Percentiles rank a stretch among this genome's conserved stretches.
phyloP scores from a whole-genome alignment of 495 filamentous ascomycete species.

The Aspergillus asperescens region DNA sequence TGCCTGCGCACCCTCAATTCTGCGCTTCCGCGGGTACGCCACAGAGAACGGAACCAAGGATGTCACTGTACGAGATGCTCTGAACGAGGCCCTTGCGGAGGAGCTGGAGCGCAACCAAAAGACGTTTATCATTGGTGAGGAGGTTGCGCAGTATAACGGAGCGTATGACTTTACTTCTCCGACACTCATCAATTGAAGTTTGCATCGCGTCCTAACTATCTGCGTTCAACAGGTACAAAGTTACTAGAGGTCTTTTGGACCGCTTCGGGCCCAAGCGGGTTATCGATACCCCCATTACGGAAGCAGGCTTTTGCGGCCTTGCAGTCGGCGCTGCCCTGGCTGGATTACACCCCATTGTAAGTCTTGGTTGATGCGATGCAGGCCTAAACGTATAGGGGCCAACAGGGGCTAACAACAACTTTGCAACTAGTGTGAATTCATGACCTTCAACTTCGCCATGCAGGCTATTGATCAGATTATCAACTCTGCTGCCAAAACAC shows the following conservation, averaged over 20 bases:
- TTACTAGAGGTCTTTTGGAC: conserved; percentile 93
- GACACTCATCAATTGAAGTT: conserved; percentile 11
- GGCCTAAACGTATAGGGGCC: neutral
- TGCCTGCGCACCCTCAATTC: conserved; percentile 42
- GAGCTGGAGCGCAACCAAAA: conserved; percentile 91
- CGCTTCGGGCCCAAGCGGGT: conserved; percentile 96
- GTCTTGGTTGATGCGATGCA: conserved; percentile 27
- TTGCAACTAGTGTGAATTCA: conserved; percentile 87
- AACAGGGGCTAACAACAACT: conserved; percentile 2
- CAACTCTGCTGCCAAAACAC: conserved; percentile 98
- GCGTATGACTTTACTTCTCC: conserved; percentile 51
- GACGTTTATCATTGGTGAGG: conserved; percentile 93
- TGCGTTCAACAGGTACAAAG: conserved; percentile 69
- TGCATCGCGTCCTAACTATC: conserved; percentile 5
- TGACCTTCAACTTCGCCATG: conserved; percentile 99
- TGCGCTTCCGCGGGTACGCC: conserved; percentile 44
- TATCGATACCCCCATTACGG: conserved; percentile 97
- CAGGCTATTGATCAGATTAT: conserved; percentile 99
- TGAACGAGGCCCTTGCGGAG: conserved; percentile 97
- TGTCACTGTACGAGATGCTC: conserved; percentile 90
- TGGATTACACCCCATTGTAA: conserved; percentile 87
- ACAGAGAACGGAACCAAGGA: conserved; percentile 68
- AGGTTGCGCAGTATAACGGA: conserved; percentile 99
- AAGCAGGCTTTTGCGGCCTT: conserved; percentile 89
- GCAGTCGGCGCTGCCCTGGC: conserved; percentile 91